Evolutionary conservation across 2,329 filamentous ascomycete species (phyloP).

Genomic region (Fusarium fracticaudum): DNA sequence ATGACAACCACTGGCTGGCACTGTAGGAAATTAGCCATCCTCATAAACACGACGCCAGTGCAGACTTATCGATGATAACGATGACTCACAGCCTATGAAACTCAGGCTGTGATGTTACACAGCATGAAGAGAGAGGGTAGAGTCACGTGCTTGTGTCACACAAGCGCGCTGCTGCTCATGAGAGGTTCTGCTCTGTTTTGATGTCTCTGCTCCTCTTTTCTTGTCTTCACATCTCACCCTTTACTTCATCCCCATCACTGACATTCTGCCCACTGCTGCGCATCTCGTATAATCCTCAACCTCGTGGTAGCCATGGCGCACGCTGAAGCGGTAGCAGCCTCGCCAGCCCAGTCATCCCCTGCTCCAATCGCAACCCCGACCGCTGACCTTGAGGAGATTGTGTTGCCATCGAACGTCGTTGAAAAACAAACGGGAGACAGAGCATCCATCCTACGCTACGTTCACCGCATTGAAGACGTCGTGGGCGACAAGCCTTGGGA

Average conservation of each 20-base stretch:
- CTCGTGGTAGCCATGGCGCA: not conserved
- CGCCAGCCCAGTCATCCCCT: not conserved
- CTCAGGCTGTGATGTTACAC: not conserved
- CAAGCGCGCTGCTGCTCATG: not conserved
- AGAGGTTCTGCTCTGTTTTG: not conserved
- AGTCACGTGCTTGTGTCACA: not conserved
- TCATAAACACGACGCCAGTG: not conserved
- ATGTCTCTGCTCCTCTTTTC: not conserved
- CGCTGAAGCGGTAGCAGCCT: not conserved
- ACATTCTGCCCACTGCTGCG: not conserved
- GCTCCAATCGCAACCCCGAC: not conserved
- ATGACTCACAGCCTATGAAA: not conserved
- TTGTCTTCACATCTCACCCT: not conserved
- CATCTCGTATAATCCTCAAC: not conserved
- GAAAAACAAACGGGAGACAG: not conserved
- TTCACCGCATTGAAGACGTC: not conserved
- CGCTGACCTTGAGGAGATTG: not conserved
- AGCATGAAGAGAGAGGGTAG: not conserved
- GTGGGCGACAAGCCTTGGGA: slow-evolving; percentile 9
- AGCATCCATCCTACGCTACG: not conserved
- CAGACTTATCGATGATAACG: not conserved
- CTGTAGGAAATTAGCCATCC: not conserved
- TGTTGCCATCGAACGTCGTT: not conserved
- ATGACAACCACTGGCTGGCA: not conserved
- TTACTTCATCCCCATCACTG: not conserved